Percentiles rank a stretch among this genome's conserved stretches.
These are phyloP conservation scores for Colletotrichum scovillei DNA, from an alignment of 2,329 filamentous ascomycete genomes.

Conservation along the genomic window DNA sequence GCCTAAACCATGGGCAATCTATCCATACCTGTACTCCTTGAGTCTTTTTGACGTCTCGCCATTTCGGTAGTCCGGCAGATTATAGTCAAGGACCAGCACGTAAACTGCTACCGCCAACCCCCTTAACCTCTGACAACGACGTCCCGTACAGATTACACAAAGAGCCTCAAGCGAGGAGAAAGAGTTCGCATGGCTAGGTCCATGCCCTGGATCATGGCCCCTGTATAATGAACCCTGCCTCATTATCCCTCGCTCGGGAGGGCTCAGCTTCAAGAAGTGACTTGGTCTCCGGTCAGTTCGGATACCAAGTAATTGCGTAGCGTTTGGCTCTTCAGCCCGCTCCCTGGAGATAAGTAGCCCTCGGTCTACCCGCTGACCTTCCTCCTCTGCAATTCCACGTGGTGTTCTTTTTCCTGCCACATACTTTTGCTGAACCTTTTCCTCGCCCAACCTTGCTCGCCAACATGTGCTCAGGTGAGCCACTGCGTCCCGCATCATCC, in stretches of 20 bases:
- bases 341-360: background rate
- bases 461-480: background rate
- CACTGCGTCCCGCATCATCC: background rate
- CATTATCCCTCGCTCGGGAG: background rate
- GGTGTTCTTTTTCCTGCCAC: slow-evolving; percentile 3
- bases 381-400: background rate
- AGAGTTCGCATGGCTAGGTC: background rate
- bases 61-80: slow-evolving; percentile 4
- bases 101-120: background rate
- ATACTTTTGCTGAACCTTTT: background rate
- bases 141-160: background rate
- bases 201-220: no score
- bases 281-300: background rate
- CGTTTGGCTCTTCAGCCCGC: background rate
- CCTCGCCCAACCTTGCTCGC: background rate
- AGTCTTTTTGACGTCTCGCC: background rate
- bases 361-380: background rate
- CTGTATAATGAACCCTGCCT: background rate
- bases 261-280: background rate
- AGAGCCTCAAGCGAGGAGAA: background rate
- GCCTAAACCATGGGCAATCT: slow-evolving; percentile 1
- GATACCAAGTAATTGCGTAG: background rate
- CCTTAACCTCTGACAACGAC: slow-evolving; percentile 1
- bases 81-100: slow-evolving; percentile 9
- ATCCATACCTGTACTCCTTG: no score